A percentile compares a stretch with the other conserved stretches of the same genome.
Evolutionary conservation across 441 rosid species (phyloP).

Genomic region (Adansonia grandidieri): DNA sequence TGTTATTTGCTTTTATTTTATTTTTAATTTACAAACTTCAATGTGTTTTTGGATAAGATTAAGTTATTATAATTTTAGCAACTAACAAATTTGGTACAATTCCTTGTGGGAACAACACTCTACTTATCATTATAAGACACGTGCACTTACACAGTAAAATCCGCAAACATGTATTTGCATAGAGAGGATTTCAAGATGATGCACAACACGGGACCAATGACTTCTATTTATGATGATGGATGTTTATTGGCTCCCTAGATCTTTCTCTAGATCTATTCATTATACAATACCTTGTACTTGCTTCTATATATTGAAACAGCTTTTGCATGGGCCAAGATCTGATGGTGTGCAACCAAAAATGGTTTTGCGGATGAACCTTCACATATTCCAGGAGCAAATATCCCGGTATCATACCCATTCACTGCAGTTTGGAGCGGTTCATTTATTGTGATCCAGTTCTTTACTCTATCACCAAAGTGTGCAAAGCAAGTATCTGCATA

Average conservation of each 20-base stretch:
- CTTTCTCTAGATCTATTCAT: conserved; percentile 12
- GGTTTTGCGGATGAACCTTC: conserved; percentile 66
- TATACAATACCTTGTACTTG: conserved; percentile 71
- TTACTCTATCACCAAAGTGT: conserved; percentile 88
- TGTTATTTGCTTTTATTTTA: too few species aligned
- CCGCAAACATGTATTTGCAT: too few species aligned
- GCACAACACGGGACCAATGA: neutral
- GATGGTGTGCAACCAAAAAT: conserved; percentile 84
- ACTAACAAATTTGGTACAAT: too few species aligned
- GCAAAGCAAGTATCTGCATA: conserved; percentile 93
- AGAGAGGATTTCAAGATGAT: conserved; percentile 8
- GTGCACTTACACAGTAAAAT: too few species aligned
- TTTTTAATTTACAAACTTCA: too few species aligned
- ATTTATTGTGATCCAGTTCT: conserved; percentile 87
- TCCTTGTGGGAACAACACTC: too few species aligned
- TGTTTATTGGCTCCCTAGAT: conserved; percentile 7
- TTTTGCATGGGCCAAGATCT: conserved; percentile 81
- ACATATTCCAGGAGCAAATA: conserved; percentile 83
- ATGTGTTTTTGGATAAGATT: too few species aligned
- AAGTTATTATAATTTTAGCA: too few species aligned
- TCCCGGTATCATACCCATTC: conserved; percentile 71
- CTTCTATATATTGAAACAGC: conserved; percentile 77
- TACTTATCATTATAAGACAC: too few species aligned
- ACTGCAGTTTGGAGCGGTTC: conserved; percentile 90
- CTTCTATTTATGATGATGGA: neutral